A percentile compares a stretch with the other conserved stretches of the same genome.
These are phyloP conservation scores for Ophiostoma novo-ulmi DNA, from an alignment of 2,329 filamentous ascomycete genomes.

Conservation along the genomic window DNA sequence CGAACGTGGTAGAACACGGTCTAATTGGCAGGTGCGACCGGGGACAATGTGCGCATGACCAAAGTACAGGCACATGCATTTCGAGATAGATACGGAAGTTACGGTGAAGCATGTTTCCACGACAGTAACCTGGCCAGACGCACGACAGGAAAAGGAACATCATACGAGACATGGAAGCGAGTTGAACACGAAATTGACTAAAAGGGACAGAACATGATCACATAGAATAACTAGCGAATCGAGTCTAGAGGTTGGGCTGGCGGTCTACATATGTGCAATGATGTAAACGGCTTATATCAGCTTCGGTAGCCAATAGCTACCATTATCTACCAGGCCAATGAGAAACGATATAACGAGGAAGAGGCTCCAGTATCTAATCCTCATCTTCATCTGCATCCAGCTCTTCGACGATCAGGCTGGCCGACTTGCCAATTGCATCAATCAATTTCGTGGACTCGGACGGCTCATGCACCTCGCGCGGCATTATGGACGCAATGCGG, in stretches of 20 bases:
- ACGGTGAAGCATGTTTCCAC: not conserved
- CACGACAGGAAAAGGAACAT: not conserved
- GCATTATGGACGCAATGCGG: conserved; percentile 77
- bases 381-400: conserved; percentile 13
- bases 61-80: not conserved
- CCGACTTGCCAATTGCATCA: conserved; percentile 72
- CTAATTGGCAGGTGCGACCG: not conserved
- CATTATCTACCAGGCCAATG: not conserved
- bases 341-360: not conserved
- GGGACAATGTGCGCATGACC: not conserved
- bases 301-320: no score
- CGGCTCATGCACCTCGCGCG: conserved; percentile 72
- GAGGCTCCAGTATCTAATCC: not conserved
- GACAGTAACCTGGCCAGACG: not conserved
- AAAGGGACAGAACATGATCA: not conserved
- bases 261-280: no score
- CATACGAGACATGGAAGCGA: not conserved
- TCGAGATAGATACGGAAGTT: not conserved
- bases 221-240: not conserved
- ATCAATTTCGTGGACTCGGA: conserved; percentile 60
- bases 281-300: no score
- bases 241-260: not conserved
- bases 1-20: not conserved
- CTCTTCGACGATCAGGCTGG: conserved; percentile 83
- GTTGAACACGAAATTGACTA: not conserved